phyloP scores from a whole-genome alignment of 768 basidiomycete species.

The Boletus speciosus region DNA sequence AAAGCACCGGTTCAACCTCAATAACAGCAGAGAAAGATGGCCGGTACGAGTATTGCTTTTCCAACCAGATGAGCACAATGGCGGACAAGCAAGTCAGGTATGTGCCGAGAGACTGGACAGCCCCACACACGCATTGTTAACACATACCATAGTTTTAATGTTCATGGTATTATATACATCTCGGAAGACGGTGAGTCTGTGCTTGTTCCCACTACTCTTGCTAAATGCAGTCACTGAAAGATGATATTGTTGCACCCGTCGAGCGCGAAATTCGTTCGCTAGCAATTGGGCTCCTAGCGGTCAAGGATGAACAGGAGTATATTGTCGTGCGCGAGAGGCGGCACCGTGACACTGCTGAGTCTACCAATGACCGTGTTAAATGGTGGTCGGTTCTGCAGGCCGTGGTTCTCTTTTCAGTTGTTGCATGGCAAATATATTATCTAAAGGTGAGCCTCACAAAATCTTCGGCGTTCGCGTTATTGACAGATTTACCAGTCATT shows the following conservation, averaged over 20 bases:
- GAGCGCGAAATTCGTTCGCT: conserved; percentile 91
- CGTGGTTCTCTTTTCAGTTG: conserved; percentile 80
- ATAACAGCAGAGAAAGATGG: conserved; percentile 88
- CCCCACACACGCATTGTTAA: background rate
- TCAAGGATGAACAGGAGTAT: conserved; percentile 99
- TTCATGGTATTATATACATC: conserved; percentile 94
- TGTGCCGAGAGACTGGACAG: background rate
- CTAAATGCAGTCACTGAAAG: conserved; percentile 11
- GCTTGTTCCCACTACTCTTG: background rate
- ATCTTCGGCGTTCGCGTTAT: background rate
- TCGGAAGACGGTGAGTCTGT: conserved; percentile 71
- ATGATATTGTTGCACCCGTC: conserved; percentile 88
- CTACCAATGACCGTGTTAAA: conserved; percentile 91
- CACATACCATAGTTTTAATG: conserved; percentile 73
- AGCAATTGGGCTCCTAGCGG: conserved; percentile 74
- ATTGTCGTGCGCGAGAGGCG: conserved; percentile 90
- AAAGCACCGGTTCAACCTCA: conserved; percentile 85
- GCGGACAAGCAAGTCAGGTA: conserved; percentile 94
- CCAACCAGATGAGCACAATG: conserved; percentile 96
- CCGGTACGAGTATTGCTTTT: conserved; percentile 94
- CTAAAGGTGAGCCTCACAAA: conserved; percentile 59
- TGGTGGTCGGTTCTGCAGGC: conserved; percentile 98
- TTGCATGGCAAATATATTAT: conserved; percentile 98
- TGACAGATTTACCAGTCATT: conserved; percentile 51
- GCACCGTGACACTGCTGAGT: conserved; percentile 93